Evolutionary conservation across 441 rosid genomes (phyloP).

Genomic region (Adansonia madagascariensis): DNA sequence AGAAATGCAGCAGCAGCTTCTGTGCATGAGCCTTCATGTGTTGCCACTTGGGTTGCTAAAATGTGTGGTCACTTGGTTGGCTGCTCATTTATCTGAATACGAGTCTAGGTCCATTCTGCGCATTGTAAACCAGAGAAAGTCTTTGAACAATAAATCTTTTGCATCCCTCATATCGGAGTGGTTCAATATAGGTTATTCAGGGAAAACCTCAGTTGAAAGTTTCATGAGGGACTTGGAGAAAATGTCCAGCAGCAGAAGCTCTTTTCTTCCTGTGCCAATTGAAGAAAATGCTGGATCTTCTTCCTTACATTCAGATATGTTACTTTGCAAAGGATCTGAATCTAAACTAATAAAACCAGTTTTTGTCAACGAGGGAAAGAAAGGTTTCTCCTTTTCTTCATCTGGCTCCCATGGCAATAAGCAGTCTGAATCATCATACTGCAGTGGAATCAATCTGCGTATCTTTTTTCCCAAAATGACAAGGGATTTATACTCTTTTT

Average conservation of each 20-base stretch:
- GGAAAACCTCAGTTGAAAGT: conserved; percentile 54
- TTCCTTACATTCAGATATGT: conserved; percentile 33
- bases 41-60: conserved; percentile 79
- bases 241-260: conserved; percentile 49
- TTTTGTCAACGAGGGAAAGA: conserved; percentile 36
- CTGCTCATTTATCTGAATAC: conserved; percentile 61
- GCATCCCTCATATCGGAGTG: conserved; percentile 60
- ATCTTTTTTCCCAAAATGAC: conserved; percentile 44
- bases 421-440: conserved; percentile 46
- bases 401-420: conserved; percentile 34
- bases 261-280: conserved; percentile 39
- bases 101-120: conserved; percentile 59
- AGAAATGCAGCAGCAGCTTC: conserved; percentile 63
- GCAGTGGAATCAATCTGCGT: conserved; percentile 54
- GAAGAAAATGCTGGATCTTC: conserved; percentile 45
- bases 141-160: conserved; percentile 44
- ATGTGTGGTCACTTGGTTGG: conserved; percentile 72
- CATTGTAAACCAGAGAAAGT: conserved; percentile 43
- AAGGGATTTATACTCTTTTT: conserved; percentile 35
- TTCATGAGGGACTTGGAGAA: conserved; percentile 56
- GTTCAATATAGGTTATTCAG: conserved; percentile 63
- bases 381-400: conserved; percentile 33
- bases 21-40: conserved; percentile 59
- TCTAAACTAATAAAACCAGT: conserved; percentile 32
- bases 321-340: conserved; percentile 31